Evolutionary conservation across 345 rosid species (phyloP).

Genomic region (Eucalyptus marginata): DNA sequence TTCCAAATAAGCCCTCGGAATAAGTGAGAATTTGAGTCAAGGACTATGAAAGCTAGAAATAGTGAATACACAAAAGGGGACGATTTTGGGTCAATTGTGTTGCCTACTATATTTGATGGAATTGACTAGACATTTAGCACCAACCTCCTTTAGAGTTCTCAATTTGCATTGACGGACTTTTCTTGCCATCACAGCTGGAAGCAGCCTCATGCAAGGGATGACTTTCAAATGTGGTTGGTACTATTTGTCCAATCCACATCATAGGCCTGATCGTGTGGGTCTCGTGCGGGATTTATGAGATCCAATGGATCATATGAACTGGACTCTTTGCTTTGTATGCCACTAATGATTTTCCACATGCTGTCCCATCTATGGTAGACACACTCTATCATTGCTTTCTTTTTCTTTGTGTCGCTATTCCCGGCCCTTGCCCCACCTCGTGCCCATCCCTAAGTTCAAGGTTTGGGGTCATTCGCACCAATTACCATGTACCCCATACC

Average conservation of each 20-base stretch:
- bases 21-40: neutral
- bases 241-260: neutral
- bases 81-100: neutral
- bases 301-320: neutral
- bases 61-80: neutral
- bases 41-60: neutral
- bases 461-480: neutral
- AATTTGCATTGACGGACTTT: neutral
- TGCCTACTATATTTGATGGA: neutral
- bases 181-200: neutral
- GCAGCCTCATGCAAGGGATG: neutral
- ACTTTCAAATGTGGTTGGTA: accelerated
- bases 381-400: neutral
- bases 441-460: neutral
- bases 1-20: neutral
- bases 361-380: neutral
- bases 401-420: neutral
- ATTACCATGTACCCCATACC: neutral
- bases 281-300: neutral
- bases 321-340: neutral
- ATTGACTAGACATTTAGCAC: neutral
- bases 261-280: neutral
- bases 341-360: neutral
- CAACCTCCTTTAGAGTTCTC: neutral
- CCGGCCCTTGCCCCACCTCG: neutral